Base-by-base conservation (phyloP, 495 filamentous ascomycete species). In the Pyrenopolyporus hunteri region DNA sequence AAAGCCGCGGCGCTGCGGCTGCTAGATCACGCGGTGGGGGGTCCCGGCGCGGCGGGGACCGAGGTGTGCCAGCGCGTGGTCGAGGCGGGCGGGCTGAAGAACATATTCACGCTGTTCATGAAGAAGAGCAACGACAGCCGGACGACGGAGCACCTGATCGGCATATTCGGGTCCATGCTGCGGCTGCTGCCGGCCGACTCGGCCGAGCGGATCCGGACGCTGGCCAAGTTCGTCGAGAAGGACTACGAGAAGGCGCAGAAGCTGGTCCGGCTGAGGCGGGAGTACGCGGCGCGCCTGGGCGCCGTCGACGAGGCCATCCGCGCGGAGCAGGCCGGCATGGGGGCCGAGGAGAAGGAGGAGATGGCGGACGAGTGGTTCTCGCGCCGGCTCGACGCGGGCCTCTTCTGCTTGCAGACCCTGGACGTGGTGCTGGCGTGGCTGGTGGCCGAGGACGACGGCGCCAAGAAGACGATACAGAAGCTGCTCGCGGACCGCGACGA, bases 151-250 rank as follows among this genome's bases (percentile, higher is more conserved):
- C 95, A 97, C 66, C 76, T 99, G 6, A 79, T 99, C 31, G 90
- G 91, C 11, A 92, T 98, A 6, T 92, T 98, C 48, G 85, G 90
- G 1, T 89, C 89, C 0, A 80, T 99, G 68, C 80, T 99, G 1
- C 88, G 92, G 11, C 79, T 85, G 1, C 70, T 99, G 1, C 92
- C 91, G 0, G 89, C 85, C 3, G 85, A 91, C n/a, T 90, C 88
- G 8, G 79, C 89, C 0, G 77, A 84, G n/a, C 81, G 94, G 1
- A 92, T 97, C 25, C 83, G 94, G 1, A 83, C 89, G 4, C 81
- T 98, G 0, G 94, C 92, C 2, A 99, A 99, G 67, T 98, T 99
- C 70, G 88, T 95, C 35, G 93, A 97, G 75, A 93, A 89, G 63
- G 89, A 97, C 55, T 97, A 95, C 70, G 89, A 92, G 56, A 95